Conservation (phyloP, 169 alveolate species). For the Cryptosporidium meleagridis region DNA sequence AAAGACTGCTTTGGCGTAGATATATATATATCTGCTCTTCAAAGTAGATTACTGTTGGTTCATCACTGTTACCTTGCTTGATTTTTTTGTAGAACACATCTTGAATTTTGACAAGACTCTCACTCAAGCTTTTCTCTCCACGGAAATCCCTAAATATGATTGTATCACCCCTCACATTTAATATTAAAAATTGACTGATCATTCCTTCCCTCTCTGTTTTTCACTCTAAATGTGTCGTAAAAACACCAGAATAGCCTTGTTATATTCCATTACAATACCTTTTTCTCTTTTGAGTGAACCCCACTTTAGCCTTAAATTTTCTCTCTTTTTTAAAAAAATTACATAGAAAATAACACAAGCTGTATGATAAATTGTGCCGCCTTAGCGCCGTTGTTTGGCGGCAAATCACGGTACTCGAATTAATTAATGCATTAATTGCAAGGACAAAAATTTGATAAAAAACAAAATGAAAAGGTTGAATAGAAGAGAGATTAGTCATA, state of each 20-base stretch:
- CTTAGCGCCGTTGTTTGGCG: neutral
- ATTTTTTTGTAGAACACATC: conserved; percentile 93
- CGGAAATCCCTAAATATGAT: conserved; percentile 92
- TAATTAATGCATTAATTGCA: conserved; percentile 6
- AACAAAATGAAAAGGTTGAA: neutral
- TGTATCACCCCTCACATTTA: conserved; percentile 95
- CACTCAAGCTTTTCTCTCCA: conserved; percentile 87
- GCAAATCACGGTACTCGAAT: neutral
- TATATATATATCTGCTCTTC: conserved; percentile 90
- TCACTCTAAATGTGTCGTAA: neutral
- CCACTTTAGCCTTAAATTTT: neutral
- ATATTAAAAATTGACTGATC: conserved; percentile 90
- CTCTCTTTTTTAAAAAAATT: neutral
- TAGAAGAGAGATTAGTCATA: neutral
- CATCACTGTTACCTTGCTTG: conserved; percentile 86
- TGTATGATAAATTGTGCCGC: neutral
- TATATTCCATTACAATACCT: neutral
- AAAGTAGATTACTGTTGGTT: conserved; percentile 83
- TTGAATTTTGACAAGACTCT: conserved; percentile 76
- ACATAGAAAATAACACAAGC: neutral
- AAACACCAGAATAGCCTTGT: neutral
- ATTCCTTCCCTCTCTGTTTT: conserved; percentile 69
- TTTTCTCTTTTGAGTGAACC: neutral
- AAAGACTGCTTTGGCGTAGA: conserved; percentile 82
- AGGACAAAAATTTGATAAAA: neutral